phyloP scores from a whole-genome alignment of 106 monocot species.

The Phalaenopsis aphrodite region DNA sequence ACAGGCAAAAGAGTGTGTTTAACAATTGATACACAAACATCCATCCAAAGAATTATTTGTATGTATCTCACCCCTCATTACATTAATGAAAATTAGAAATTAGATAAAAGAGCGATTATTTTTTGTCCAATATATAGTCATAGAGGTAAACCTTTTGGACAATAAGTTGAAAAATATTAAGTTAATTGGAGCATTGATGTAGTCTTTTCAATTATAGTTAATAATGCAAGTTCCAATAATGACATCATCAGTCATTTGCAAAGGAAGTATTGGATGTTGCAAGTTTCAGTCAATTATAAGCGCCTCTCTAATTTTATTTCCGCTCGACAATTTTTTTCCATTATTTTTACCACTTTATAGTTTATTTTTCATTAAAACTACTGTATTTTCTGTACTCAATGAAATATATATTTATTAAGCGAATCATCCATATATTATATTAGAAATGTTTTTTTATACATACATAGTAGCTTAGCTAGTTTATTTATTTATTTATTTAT shows the following conservation, averaged over 20 bases:
- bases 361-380: too few species aligned
- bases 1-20: neutral
- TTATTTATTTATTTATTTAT: too few species aligned
- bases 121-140: neutral
- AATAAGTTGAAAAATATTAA: neutral
- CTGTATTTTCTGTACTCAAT: too few species aligned
- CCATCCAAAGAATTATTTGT: neutral
- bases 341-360: too few species aligned
- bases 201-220: neutral
- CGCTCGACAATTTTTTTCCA: too few species aligned
- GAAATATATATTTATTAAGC: too few species aligned
- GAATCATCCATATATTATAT: too few species aligned
- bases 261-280: neutral
- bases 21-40: slow-evolving; percentile 1
- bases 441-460: too few species aligned
- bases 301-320: too few species aligned
- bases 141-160: neutral
- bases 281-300: too few species aligned
- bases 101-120: neutral
- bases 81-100: slow-evolving; percentile 3
- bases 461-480: too few species aligned
- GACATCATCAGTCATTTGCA: neutral
- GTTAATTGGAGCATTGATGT: neutral
- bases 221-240: neutral
- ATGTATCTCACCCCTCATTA: neutral